Percentiles rank a stretch among this genome's conserved stretches.
Conservation (phyloP, 371 early-diverging fungal species). For the Dichotomocladium elegans region DNA sequence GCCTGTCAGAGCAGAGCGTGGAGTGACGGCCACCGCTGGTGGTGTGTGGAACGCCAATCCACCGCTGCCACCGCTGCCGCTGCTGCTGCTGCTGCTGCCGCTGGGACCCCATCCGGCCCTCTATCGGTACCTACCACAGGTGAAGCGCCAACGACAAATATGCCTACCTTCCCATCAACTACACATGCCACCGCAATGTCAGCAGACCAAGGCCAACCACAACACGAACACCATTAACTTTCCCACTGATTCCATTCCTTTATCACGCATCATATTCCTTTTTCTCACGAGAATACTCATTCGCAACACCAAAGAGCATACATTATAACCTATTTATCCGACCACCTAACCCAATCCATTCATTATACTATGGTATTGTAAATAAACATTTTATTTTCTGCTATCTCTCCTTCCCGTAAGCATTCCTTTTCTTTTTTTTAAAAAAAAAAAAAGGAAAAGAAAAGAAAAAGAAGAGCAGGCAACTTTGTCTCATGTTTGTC, state of each 20-base stretch:
- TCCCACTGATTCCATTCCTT: slow-evolving; percentile 1
- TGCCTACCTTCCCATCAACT: not conserved
- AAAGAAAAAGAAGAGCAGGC: too few relatives aligned
- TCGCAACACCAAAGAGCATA: too few relatives aligned
- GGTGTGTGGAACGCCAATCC: slow-evolving; percentile 62
- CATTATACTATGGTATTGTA: not conserved
- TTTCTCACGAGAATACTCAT: too few relatives aligned
- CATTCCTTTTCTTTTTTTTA: too few relatives aligned
- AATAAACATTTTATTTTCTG: not conserved
- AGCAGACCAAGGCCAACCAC: not conserved
- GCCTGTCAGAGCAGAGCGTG: slow-evolving; percentile 73
- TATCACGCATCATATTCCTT: not conserved
- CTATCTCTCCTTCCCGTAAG: too few relatives aligned
- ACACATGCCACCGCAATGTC: not conserved
- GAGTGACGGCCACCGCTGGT: slow-evolving; percentile 75
- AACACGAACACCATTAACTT: not conserved
- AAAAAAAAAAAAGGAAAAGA: too few relatives aligned
- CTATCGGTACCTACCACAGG: not conserved
- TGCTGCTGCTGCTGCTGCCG: not conserved
- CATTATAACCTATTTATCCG: not conserved
- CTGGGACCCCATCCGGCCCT: not conserved
- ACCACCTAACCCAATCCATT: not conserved
- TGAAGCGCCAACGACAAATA: not conserved
- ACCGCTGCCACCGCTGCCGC: not conserved
- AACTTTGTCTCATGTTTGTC: too few relatives aligned